These are phyloP conservation scores for Avena insularis DNA, from an alignment of 176 grass and related monocot genomes.

Conservation along the genomic window DNA sequence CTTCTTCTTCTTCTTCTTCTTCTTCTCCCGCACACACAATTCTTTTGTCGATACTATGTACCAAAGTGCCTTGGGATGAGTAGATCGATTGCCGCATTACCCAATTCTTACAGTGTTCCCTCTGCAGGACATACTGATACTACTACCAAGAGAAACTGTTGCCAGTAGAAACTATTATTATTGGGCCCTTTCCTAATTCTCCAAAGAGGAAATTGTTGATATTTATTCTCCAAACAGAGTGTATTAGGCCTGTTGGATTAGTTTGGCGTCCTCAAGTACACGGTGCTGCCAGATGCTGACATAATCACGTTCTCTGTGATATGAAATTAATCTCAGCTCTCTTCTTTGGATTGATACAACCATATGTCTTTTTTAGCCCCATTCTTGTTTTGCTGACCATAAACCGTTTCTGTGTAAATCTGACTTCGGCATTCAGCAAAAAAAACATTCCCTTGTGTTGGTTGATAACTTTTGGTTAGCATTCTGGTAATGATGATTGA, in stretches of 20 bases:
- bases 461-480: too few relatives aligned
- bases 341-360: not conserved
- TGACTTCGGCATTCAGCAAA: not conserved
- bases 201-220: not conserved
- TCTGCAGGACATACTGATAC: too few relatives aligned
- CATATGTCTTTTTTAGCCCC: not conserved
- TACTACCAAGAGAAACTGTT: too few relatives aligned
- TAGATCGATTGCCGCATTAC: too few relatives aligned
- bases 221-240: not conserved
- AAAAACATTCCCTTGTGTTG: not conserved
- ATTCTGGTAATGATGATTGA: too few relatives aligned
- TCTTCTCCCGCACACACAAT: too few relatives aligned
- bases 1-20: too few relatives aligned
- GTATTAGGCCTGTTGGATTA: not conserved
- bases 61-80: too few relatives aligned
- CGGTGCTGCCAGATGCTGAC: not conserved
- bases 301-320: not conserved
- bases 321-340: not conserved
- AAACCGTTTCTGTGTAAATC: not conserved
- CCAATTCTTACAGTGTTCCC: too few relatives aligned
- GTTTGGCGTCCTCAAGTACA: not conserved
- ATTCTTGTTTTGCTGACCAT: not conserved
- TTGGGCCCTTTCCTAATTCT: not conserved
- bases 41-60: too few relatives aligned
- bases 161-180: not conserved